Evolutionary conservation across 768 basidiomycete species (phyloP), one percentile per base, ranked within the genome.

Genomic region (Mycena maculata): DNA sequence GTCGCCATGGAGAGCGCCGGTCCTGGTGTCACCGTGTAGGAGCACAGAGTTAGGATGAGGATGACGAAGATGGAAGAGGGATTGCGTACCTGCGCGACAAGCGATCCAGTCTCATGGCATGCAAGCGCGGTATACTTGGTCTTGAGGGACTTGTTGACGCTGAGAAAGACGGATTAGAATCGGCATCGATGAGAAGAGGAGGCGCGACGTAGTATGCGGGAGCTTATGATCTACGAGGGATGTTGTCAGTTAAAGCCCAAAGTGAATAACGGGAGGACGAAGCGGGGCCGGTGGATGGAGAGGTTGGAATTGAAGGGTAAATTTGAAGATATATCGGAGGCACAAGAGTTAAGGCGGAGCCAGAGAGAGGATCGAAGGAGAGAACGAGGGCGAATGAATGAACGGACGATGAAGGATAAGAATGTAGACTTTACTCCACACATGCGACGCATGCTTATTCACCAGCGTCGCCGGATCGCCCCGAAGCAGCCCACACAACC

Each of bases 381-480:
- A 18, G 45, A 47, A 47, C 22, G 45, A 47, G 45, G 45, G 45
- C 45, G 45, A 47, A 47, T 47, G 45, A 47, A 31, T 39, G 27
- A 30, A 41, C 25, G 42, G 56, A n/a, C n/a, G 41, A 28, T 9
- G 44, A 45, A 36, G n/a, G 56, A 58, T 20, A 22, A 48, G 45
- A 44, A 47, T 47, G 44, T 33, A 36, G 57, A 92, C 92, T 85
- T 94, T 95, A 79, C 92, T 93, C 93, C 94, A 95, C 38, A 95
- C 94, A 76, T 95, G 94, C 50, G 92, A 93, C 2, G 93, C 92
- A n/a, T n/a, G n/a, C n/a, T n/a, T n/a, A n/a, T n/a, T n/a, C n/a
- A n/a, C n/a, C n/a, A n/a, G 83, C 6, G 94, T 95, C 1, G 92
- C 92, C 11, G 94, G 94, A 74, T 95, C 94, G 2, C 92, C 92